These are phyloP conservation scores for Phytophthora kernoviae DNA, from an alignment of 352 stramenopile genomes.

Conservation along the genomic window DNA sequence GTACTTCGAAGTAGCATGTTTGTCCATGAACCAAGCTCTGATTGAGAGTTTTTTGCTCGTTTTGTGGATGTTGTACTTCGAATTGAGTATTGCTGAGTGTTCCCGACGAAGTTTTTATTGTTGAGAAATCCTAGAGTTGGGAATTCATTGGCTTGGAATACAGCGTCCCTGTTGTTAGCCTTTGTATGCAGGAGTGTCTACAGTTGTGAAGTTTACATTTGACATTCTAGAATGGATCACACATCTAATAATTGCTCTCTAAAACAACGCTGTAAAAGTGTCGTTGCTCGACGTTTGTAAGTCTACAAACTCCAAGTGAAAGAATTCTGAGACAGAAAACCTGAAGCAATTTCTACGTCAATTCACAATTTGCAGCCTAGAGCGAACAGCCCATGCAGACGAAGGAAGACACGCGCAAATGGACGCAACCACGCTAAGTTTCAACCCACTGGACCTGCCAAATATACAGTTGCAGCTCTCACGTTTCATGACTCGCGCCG, in stretches of 20 bases:
- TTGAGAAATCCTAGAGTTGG: too few species aligned
- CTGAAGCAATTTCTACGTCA: neutral
- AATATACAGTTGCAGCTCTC: slow-evolving; percentile 20
- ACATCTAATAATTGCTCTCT: neutral
- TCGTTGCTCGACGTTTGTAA: too few species aligned
- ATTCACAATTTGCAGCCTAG: slow-evolving; percentile 10
- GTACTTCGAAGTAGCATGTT: too few species aligned
- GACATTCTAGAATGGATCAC: neutral
- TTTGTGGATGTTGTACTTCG: too few species aligned
- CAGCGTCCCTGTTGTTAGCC: too few species aligned
- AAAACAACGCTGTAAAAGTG: neutral
- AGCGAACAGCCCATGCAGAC: neutral
- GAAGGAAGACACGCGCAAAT: slow-evolving; percentile 4
- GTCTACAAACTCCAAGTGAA: too few species aligned
- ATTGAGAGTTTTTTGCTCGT: too few species aligned
- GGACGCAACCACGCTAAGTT: neutral
- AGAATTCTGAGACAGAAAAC: too few species aligned
- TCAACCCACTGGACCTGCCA: slow-evolving; percentile 1
- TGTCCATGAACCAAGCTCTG: too few species aligned
- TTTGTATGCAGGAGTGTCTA: neutral
- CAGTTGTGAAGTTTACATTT: neutral
- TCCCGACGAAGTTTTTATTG: too few species aligned
- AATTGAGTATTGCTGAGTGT: too few species aligned
- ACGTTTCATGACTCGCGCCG: slow-evolving; percentile 4
- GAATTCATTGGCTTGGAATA: too few species aligned